These are phyloP conservation scores for Penicillium digitatum DNA, from an alignment of 2,329 filamentous ascomycete species.

Conservation along the genomic window DNA sequence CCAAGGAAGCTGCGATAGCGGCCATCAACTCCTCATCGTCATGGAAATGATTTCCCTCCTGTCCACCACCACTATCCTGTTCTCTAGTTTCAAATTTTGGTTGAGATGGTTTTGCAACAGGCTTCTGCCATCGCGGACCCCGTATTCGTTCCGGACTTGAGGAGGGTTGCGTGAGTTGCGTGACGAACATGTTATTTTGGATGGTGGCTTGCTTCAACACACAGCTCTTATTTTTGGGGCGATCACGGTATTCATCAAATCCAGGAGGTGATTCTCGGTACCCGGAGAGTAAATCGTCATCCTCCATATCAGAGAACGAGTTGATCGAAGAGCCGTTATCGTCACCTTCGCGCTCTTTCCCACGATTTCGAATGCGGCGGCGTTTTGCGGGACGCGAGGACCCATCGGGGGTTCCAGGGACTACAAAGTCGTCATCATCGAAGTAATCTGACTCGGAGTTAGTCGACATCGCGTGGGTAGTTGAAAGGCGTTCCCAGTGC, in stretches of 20 bases:
- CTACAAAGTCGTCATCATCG: constrained; percentile 31
- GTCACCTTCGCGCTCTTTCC: constrained; percentile 11
- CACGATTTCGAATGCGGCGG: constrained; percentile 28
- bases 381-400: constrained; percentile 34
- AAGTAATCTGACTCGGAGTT: constrained; percentile 32
- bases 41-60: constrained; percentile 14
- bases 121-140: constrained; percentile 50
- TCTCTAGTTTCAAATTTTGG: constrained; percentile 10
- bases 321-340: constrained; percentile 18
- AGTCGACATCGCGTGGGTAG: constrained; percentile 26
- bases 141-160: constrained; percentile 52
- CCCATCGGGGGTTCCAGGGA: constrained; percentile 20
- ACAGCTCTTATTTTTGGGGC: constrained; percentile 40
- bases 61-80: constrained; percentile 5
- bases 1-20: constrained; percentile 40
- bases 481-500: not conserved
- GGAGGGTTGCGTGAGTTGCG: constrained; percentile 46
- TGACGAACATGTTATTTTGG: constrained; percentile 46
- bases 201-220: constrained; percentile 39
- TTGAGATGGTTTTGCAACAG: constrained; percentile 28
- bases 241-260: constrained; percentile 20
- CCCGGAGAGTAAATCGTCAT: constrained; percentile 17
- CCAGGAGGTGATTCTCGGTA: constrained; percentile 13
- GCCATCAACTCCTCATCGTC: constrained; percentile 34
- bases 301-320: constrained; percentile 22